These are phyloP conservation scores for Brassica balearica DNA, from an alignment of 441 rosid genomes.

Conservation along the genomic window DNA sequence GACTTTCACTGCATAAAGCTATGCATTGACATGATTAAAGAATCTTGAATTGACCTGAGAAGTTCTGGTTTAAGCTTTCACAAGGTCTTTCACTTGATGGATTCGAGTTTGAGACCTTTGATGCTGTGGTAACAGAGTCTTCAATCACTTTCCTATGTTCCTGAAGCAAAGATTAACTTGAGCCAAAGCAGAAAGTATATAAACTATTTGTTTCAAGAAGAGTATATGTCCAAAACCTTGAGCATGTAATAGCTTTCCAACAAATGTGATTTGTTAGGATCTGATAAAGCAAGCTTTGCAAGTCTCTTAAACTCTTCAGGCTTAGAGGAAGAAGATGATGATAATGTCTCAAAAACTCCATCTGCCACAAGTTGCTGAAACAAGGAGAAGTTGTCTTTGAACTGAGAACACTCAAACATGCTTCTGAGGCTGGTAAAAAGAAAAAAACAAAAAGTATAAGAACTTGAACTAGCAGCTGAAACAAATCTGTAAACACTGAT, in stretches of 20 bases:
- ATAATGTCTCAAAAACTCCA: constrained; percentile 75
- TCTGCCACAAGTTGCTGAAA: constrained; percentile 77
- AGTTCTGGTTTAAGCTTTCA: constrained; percentile 44
- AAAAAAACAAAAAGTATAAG: constrained; percentile 17
- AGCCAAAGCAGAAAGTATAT: constrained; percentile 27
- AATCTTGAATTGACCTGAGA: constrained; percentile 42
- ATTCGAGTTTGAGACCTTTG: constrained; percentile 29
- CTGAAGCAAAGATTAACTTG: constrained; percentile 25
- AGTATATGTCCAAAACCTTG: constrained; percentile 59
- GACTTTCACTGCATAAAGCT: background rate
- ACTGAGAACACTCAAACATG: constrained; percentile 79
- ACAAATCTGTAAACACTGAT: background rate
- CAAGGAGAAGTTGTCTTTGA: constrained; percentile 75
- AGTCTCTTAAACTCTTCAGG: constrained; percentile 65
- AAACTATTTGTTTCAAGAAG: constrained; percentile 3
- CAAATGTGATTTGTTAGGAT: constrained; percentile 69
- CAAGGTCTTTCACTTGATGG: constrained; percentile 32
- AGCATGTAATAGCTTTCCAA: constrained; percentile 62
- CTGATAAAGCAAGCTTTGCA: constrained; percentile 63
- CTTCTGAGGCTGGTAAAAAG: constrained; percentile 52
- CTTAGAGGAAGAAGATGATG: constrained; percentile 49
- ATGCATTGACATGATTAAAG: constrained; percentile 22
- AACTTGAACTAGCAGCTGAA: constrained; percentile 3
- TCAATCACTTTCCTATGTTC: constrained; percentile 12
- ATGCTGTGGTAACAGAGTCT: constrained; percentile 28